phyloP scores from a whole-genome alignment of 2,329 filamentous ascomycete genomes.

The Curvularia spicifera region DNA sequence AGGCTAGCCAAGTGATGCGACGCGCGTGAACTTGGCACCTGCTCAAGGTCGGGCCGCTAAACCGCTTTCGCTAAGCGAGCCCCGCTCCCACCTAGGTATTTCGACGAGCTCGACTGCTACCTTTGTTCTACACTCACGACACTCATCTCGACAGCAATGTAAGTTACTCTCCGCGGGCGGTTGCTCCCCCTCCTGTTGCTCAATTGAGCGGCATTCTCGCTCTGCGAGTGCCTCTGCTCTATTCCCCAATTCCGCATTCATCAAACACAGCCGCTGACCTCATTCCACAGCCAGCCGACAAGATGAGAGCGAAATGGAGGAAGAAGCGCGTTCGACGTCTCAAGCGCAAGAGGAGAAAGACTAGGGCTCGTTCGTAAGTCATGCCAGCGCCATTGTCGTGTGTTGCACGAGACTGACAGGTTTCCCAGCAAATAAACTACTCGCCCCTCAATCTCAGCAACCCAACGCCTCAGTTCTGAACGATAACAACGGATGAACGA shows the following conservation, averaged over 20 bases:
- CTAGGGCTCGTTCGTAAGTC: slow-evolving; percentile 92
- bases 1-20: slow-evolving; percentile 18
- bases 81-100: slow-evolving; percentile 33
- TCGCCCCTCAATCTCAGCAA: slow-evolving; percentile 53
- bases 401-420: slow-evolving; percentile 18
- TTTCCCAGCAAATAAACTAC: slow-evolving; percentile 57
- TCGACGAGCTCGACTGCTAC: slow-evolving; percentile 28
- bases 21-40: slow-evolving; percentile 18
- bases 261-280: slow-evolving; percentile 37
- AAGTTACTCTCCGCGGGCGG: slow-evolving; percentile 33
- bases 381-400: slow-evolving; percentile 3
- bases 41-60: slow-evolving; percentile 9
- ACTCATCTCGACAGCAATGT: slow-evolving; percentile 54
- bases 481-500: slow-evolving; percentile 38
- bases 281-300: slow-evolving; percentile 51
- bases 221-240: slow-evolving; percentile 9
- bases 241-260: slow-evolving; percentile 17
- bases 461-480: slow-evolving; percentile 41
- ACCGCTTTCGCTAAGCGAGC: slow-evolving; percentile 26
- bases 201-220: slow-evolving; percentile 34
- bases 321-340: slow-evolving; percentile 99
- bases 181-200: slow-evolving; percentile 15
- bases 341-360: slow-evolving; percentile 99
- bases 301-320: slow-evolving; percentile 98
- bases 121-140: slow-evolving; percentile 50